These are phyloP conservation scores for Meredithiella fracta DNA, from an alignment of 2,329 filamentous ascomycete species.

Conservation along the genomic window DNA sequence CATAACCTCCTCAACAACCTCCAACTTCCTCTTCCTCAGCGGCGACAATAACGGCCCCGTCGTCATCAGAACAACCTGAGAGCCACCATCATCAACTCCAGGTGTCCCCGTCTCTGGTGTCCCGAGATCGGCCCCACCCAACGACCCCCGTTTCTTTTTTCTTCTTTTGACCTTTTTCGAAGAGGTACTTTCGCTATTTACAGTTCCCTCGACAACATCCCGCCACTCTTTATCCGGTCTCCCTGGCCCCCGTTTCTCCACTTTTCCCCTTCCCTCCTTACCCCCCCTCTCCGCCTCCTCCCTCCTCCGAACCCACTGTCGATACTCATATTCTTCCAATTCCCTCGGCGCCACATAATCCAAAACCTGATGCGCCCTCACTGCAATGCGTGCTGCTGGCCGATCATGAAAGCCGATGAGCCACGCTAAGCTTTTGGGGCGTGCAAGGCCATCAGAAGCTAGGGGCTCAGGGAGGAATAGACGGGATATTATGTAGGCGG, in stretches of 20 bases:
- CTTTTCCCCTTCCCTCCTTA: conserved; percentile 14
- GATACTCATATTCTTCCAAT: conserved; percentile 41
- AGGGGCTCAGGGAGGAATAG: conserved; percentile 28
- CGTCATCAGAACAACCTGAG: neutral
- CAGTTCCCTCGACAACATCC: neutral
- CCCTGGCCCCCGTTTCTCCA: conserved; percentile 13
- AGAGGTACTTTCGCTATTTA: neutral
- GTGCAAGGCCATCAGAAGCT: conserved; percentile 22
- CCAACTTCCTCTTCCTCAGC: neutral
- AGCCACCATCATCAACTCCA: neutral
- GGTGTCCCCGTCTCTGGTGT: neutral
- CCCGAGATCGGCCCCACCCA: neutral
- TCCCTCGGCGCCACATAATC: conserved; percentile 42
- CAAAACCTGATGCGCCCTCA: conserved; percentile 32
- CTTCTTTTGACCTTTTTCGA: neutral
- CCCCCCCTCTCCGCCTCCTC: conserved; percentile 22
- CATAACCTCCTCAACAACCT: neutral
- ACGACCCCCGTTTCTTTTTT: neutral
- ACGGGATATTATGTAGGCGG: conserved; percentile 40
- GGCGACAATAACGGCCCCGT: conserved; percentile 1
- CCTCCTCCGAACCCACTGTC: conserved; percentile 28
- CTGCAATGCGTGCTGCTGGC: conserved; percentile 30
- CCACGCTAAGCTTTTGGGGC: conserved; percentile 33
- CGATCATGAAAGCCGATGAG: conserved; percentile 38
- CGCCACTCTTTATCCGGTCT: neutral